Evolutionary conservation across 495 filamentous ascomycete genomes (phyloP), one percentile per base, ranked within the genome.

Genomic region (Trichoderma parareesei): DNA sequence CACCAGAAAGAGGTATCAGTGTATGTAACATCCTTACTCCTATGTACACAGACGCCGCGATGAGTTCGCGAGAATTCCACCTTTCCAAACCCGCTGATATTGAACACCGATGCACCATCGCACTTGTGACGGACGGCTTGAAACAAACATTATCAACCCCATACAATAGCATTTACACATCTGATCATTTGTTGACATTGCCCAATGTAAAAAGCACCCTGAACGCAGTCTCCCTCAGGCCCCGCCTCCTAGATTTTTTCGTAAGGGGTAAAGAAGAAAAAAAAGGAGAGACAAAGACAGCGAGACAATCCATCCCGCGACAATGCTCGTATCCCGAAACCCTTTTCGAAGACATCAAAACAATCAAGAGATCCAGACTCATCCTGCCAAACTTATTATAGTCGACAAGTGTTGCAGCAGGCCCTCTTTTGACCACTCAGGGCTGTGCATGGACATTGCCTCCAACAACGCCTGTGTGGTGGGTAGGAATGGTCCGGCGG

Each of bases 361-460:
- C 53, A 37, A 35, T 35, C 53, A 37, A 37, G 37, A 2, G 27
- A 35, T 35, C 46, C 18, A 18, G 16, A 49, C 46, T 73, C 67
- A 80, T 59, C 73, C 79, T 64, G 84, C 87, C 66, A 91, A 77
- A 61, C 80, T 82, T 38, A 87, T 86, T 75, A 90, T 92, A 53
- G 83, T 82, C 71, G 89, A 85, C 66, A 94, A 75, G 67, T 93
- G 86, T 65, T 87, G 86, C 68, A 93, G 77, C 69, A 93, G 82
- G 38, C 81, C 64, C 73, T 78, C 72, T 82, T 82, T 74, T 79
- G 81, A 66, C 79, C 80, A 80, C 68, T 81, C 78, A 38, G 71
- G 70, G 55, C 77, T 75, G 67, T 80, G 77, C 71, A 88, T 87
- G 68, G 86, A 77, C 60, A 93, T 71, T 38, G 88, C 88, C 4